phyloP scores from a whole-genome alignment of 2,329 filamentous ascomycete species.

The Fusarium sp. region DNA sequence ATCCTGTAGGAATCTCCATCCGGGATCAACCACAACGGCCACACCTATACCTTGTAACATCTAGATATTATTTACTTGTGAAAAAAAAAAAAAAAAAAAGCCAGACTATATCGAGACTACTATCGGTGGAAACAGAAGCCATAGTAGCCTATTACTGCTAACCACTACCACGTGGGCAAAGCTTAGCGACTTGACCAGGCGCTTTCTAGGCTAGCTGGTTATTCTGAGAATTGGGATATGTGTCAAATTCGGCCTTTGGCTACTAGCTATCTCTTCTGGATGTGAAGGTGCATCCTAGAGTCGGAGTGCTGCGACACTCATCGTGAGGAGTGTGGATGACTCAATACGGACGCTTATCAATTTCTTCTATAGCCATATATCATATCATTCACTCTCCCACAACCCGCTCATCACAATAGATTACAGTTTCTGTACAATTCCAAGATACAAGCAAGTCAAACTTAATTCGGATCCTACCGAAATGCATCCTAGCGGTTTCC shows the following conservation, averaged over 20 bases:
- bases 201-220: background rate
- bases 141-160: background rate
- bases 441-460: background rate
- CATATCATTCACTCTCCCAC: background rate
- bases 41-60: background rate
- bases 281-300: background rate
- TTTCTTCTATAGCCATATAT: background rate
- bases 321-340: background rate
- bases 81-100: background rate
- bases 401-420: background rate
- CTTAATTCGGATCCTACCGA: background rate
- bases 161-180: background rate
- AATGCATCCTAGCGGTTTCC: background rate
- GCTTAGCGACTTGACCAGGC: background rate
- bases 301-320: no score
- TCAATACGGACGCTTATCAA: background rate
- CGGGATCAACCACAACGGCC: background rate
- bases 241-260: background rate
- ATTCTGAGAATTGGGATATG: background rate
- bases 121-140: background rate
- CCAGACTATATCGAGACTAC: background rate
- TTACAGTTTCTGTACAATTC: background rate
- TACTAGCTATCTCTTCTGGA: background rate
- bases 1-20: background rate
- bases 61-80: background rate